Base-by-base conservation (phyloP, 2,329 filamentous ascomycete genomes). In the Colletotrichum sp. region DNA sequence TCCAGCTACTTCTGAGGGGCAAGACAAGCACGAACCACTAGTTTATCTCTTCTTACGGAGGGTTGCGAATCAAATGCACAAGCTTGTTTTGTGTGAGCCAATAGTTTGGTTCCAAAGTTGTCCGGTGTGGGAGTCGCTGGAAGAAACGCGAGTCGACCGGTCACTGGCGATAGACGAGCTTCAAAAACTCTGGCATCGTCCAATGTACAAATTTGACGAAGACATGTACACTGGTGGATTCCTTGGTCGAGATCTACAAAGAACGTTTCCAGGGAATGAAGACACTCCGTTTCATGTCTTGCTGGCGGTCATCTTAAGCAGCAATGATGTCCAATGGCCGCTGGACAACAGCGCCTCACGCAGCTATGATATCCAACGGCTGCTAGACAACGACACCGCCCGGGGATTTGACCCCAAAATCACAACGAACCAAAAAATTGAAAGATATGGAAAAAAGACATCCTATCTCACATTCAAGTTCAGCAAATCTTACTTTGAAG, bases 371-470 rank as follows among this genome's bases (percentile, higher is more conserved):
- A 3, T 48, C 6, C 44, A 48, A 12, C 44, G 3, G 44, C 44
- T 48, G 10, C n/a, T 48, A 12, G 44, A 48, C n/a, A 48, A 48
- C n/a, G 44, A 48, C 44, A 3, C 5, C 44, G 44, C n/a, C 44
- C 44, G 18, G 9, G 10, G 10, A 13, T 22, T n/a, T 8, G 44
- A 22, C 18, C n/a, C 44, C 44, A n/a, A 48, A 3, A 48, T 48
- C 18, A n/a, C 0, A 10, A 12, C 44, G 10, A 22, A 48, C 18
- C 9, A 13, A 48, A 48, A 48, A 22, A 2, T n/a, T 1, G 9
- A 1, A 22, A 13, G 18, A 1, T 4, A 7, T n/a, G 18, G 44
- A 22, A 22, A 48, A 48, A 6, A 6, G n/a, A 0, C 2, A 4
- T 9, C 18, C 44, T 48, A 12, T 22, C 44, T 48, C 44, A 22